These are phyloP conservation scores for Mortierella sp. DNA, from an alignment of 371 early-diverging fungal genomes.

Conservation along the genomic window DNA sequence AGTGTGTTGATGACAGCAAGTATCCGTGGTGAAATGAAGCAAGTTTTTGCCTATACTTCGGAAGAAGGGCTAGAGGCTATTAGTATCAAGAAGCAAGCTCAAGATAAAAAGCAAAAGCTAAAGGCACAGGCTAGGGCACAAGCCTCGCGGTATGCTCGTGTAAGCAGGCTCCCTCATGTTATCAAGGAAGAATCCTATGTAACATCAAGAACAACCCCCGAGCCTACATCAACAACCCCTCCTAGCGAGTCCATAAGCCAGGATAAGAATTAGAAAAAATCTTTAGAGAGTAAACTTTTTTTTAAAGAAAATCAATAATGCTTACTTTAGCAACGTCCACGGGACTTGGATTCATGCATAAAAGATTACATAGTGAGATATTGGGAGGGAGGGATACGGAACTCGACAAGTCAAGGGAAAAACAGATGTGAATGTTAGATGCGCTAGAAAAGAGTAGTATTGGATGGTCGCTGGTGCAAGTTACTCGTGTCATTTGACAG, in stretches of 20 bases:
- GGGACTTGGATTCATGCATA: not conserved
- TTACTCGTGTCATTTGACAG: conserved; percentile 10
- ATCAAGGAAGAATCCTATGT: conserved; percentile 30
- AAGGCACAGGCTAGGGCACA: conserved; percentile 11
- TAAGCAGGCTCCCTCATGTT: conserved; percentile 16
- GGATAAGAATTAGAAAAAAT: not conserved
- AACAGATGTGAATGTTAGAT: not conserved
- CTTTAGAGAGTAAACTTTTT: not conserved
- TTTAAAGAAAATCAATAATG: not conserved
- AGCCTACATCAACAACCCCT: not conserved
- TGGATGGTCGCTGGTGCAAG: not conserved
- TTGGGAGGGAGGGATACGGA: too few species aligned
- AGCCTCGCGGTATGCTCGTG: conserved; percentile 6
- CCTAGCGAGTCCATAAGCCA: not conserved
- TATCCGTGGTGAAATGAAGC: conserved; percentile 82
- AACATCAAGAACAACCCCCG: not conserved
- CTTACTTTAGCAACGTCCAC: too few species aligned
- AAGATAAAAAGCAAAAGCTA: conserved; percentile 29
- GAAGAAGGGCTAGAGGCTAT: conserved; percentile 68
- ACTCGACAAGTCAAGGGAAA: not conserved
- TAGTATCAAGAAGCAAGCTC: conserved; percentile 55
- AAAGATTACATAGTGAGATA: not conserved
- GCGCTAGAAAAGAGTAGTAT: not conserved
- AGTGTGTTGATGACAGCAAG: conserved; percentile 84
- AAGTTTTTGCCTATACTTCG: conserved; percentile 81